Percentiles rank a stretch among this genome's conserved stretches.
These are phyloP conservation scores for Hypoxylon sp. DNA, from an alignment of 2,329 filamentous ascomycete genomes.

Conservation along the genomic window DNA sequence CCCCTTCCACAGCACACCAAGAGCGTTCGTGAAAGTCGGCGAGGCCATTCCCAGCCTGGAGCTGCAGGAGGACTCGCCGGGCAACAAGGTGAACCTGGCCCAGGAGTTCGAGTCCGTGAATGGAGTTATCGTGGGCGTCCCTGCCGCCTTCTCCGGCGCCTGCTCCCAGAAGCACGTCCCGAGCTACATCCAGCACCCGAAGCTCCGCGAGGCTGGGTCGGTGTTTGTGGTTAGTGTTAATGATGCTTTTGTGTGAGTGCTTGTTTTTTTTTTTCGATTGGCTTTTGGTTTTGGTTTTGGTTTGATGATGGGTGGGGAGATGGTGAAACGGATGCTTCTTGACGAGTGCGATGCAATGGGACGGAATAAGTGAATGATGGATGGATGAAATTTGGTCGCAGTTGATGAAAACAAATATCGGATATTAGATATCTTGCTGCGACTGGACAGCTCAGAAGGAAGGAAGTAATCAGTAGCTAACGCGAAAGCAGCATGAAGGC, in stretches of 20 bases:
- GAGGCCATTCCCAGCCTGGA: slow-evolving; percentile 81
- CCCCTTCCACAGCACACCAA: slow-evolving; percentile 71
- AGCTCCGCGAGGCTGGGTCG: slow-evolving; percentile 79
- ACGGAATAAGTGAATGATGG: neutral
- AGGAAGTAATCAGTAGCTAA: too few species aligned
- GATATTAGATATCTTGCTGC: too few species aligned
- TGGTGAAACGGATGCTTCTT: too few species aligned
- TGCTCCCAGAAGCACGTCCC: slow-evolving; percentile 77
- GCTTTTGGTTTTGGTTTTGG: neutral
- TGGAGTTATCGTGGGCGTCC: slow-evolving; percentile 85
- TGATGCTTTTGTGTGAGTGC: slow-evolving; percentile 86
- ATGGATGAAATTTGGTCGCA: too few species aligned
- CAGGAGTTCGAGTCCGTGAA: slow-evolving; percentile 75
- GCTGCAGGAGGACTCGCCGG: slow-evolving; percentile 85
- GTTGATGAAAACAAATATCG: too few species aligned
- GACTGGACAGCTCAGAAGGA: too few species aligned
- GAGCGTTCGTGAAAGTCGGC: slow-evolving; percentile 75
- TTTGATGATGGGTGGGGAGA: too few species aligned
- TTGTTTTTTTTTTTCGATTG: slow-evolving; percentile 27
- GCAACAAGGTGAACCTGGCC: slow-evolving; percentile 88
- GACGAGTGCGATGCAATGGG: neutral
- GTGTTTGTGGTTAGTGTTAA: slow-evolving; percentile 94
- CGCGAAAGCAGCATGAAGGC: slow-evolving; percentile 77
- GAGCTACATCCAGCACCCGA: slow-evolving; percentile 82
- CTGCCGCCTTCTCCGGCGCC: slow-evolving; percentile 74